A percentile compares a stretch with the other conserved stretches of the same genome.
Conservation (phyloP, 2,329 filamentous ascomycete species). For the Amylocarpus encephaloides region DNA sequence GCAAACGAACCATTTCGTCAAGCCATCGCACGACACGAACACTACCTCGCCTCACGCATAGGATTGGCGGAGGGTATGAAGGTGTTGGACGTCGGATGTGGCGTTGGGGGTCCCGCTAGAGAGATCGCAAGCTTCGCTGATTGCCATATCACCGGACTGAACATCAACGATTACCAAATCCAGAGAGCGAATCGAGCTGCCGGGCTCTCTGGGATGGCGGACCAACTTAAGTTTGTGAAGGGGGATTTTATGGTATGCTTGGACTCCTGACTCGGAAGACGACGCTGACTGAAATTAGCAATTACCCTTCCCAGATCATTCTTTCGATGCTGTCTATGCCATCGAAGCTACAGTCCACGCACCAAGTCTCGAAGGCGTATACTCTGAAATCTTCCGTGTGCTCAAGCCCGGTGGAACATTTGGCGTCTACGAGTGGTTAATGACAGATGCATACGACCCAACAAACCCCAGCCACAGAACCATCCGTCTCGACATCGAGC, state of each 20-base stretch:
- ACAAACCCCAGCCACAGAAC: conserved; percentile 78
- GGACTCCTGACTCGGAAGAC: not conserved
- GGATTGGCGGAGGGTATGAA: conserved; percentile 79
- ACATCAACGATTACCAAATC: conserved; percentile 99
- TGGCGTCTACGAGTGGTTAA: conserved; percentile 98
- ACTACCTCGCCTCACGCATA: conserved; percentile 90
- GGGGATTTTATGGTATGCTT: conserved; percentile 80
- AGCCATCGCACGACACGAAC: conserved; percentile 92
- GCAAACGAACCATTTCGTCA: conserved; percentile 80
- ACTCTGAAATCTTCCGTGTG: conserved; percentile 89
- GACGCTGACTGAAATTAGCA: conserved; percentile 44
- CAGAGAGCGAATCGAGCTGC: conserved; percentile 86
- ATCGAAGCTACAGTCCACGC: conserved; percentile 97
- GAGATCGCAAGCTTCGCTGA: conserved; percentile 96
- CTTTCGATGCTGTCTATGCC: conserved; percentile 91
- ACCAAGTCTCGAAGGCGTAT: conserved; percentile 82
- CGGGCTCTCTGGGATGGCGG: conserved; percentile 67
- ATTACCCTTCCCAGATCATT: conserved; percentile 90
- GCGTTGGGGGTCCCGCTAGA: conserved; percentile 88
- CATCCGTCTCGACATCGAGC: conserved; percentile 90
- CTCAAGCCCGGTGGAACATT: conserved; percentile 94
- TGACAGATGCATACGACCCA: conserved; percentile 94
- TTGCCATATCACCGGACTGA: conserved; percentile 81
- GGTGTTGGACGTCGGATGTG: conserved; percentile 93
- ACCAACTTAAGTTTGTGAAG: conserved; percentile 83